phyloP scores from a whole-genome alignment of 78 protist species.

The Cavenderia fasciculata region DNA sequence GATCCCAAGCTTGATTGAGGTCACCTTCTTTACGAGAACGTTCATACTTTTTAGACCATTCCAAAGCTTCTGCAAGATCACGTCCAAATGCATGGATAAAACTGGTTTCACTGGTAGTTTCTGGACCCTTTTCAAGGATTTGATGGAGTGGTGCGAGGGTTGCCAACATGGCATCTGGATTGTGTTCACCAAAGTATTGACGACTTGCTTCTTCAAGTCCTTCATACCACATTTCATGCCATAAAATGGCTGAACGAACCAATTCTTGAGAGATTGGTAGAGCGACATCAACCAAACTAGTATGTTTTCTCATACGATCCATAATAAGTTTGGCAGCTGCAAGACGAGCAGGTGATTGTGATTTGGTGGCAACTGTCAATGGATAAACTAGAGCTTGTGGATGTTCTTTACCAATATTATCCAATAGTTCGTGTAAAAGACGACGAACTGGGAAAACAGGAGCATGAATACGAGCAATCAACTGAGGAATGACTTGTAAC shows the following conservation, averaged over 20 bases:
- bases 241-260: conserved; percentile 97
- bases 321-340: conserved; percentile 84
- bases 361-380: conserved; percentile 95
- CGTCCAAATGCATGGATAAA: conserved; percentile 94
- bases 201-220: conserved; percentile 97
- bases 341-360: conserved; percentile 78
- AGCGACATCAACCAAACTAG: conserved; percentile 91
- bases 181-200: conserved; percentile 91
- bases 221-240: conserved; percentile 99
- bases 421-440: conserved; percentile 85
- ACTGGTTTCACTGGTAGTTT: conserved; percentile 92
- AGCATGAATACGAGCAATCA: conserved; percentile 97
- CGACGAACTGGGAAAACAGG: conserved; percentile 75
- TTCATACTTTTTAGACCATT: conserved; percentile 85
- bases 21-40: conserved; percentile 80
- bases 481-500: conserved; percentile 95
- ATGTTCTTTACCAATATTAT: conserved; percentile 92
- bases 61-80: conserved; percentile 93
- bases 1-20: conserved; percentile 97
- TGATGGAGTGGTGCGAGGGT: conserved; percentile 94
- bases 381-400: conserved; percentile 99
- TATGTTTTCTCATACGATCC: conserved; percentile 80
- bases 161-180: conserved; percentile 93
- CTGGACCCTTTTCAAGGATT: conserved; percentile 90
- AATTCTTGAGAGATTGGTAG: conserved; percentile 93